Evolutionary conservation across 2,329 filamentous ascomycete genomes (phyloP), one percentile per base, ranked within the genome.

Genomic region (Diaporthe ilicicola): DNA sequence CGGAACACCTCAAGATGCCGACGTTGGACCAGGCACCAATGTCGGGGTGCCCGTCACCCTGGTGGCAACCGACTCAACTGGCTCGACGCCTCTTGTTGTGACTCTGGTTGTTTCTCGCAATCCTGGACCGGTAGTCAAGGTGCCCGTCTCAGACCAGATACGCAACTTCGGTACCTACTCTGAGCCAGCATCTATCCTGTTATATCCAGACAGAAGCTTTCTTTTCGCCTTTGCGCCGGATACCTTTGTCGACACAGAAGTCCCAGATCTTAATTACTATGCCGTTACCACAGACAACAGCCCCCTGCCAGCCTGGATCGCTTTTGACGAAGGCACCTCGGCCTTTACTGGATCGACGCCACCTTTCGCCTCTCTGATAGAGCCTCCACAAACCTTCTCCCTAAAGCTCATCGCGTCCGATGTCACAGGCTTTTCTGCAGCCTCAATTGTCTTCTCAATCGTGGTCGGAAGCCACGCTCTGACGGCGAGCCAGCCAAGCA

Each of bases 271-370:
- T 64, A 89, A 90, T 70, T 97, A 94, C 79, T 95, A 96, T 78
- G 93, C 93, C 10, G 90, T 92, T 3, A 92, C 93, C 4, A 86
- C 85, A 6, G 88, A 95, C 76, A 93, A 93, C 76, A 93, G 92
- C n/a, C 94, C 94, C 44, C 83, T 97, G 44, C 94, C 94, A 24
- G 91, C 94, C 0, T 97, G 94, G 94, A 84, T 97, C 54, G 83
- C 83, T n/a, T 97, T 97, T 76, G 88, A 96, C 75, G 78, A 87
- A 1, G 78, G 78, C 2, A 84, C 81, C 0, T 82, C 97, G 48
- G 86, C 85, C 0, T 97, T 97, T 76, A 88, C 87, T 1, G 94
- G 94, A 29, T 88, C 82, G 42, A 92, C 92, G 2, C 94, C 94
- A 1, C 82, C 90, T 0, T 84, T 90, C 56, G 87, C 88, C 70